These are phyloP conservation scores for Eremothecium gossypii DNA, from an alignment of 1,139 yeast species.

Conservation along the genomic window DNA sequence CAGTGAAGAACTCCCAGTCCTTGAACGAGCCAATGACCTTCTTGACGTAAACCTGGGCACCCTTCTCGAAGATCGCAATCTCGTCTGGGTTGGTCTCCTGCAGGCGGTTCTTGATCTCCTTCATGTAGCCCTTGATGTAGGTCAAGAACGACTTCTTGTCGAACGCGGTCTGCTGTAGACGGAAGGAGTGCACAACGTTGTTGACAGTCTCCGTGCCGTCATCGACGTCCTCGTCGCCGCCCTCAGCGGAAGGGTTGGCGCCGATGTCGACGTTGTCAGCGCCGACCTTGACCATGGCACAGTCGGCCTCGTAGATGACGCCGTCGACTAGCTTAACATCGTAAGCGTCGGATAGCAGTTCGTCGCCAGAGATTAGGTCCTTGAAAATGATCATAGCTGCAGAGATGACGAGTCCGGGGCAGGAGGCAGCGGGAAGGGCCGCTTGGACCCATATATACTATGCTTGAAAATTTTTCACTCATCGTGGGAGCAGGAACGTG, in stretches of 20 bases:
- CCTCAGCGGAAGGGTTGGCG: conserved; percentile 99
- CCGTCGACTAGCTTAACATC: conserved; percentile 77
- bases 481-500: background rate
- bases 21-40: conserved; percentile 89
- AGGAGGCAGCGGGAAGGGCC: background rate
- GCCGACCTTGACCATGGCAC: conserved; percentile 80
- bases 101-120: conserved; percentile 80
- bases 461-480: background rate
- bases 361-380: conserved; percentile 91
- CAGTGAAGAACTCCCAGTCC: conserved; percentile 99
- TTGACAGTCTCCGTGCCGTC: conserved; percentile 83
- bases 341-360: conserved; percentile 95
- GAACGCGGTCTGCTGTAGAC: conserved; percentile 88
- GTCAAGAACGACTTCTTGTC: conserved; percentile 96
- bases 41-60: conserved; percentile 92
- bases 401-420: background rate
- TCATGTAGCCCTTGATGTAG: conserved; percentile 98
- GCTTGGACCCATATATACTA: background rate
- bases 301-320: conserved; percentile 94
- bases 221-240: conserved; percentile 71
- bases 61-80: conserved; percentile 86
- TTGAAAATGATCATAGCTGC: conserved; percentile 33
- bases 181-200: conserved; percentile 98
- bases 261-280: conserved; percentile 95
- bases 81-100: conserved; percentile 83